phyloP scores from a whole-genome alignment of 2,329 filamentous ascomycete species.

The Scopulariopsis brevicaulis region DNA sequence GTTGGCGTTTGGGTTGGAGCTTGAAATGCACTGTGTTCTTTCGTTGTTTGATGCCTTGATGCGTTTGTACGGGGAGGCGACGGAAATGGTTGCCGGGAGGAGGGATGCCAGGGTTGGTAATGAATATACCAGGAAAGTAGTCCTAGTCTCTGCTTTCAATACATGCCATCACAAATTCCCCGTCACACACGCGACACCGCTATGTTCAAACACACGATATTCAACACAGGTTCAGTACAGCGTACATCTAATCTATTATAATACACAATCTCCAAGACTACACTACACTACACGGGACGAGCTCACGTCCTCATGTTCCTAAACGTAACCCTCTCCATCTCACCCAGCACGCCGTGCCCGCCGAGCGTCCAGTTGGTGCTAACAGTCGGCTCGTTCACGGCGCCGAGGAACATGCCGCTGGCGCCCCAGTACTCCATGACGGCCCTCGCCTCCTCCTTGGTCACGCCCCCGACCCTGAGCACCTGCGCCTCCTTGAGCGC shows the following conservation, averaged over 20 bases:
- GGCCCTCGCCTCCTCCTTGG: constrained; percentile 60
- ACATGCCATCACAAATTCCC: neutral
- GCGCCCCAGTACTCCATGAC: constrained; percentile 91
- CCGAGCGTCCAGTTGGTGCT: constrained; percentile 75
- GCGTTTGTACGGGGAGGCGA: neutral
- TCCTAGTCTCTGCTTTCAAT: neutral
- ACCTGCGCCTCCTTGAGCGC: constrained; percentile 37
- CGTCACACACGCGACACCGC: neutral
- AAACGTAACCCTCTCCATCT: constrained; percentile 62
- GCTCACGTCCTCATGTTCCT: constrained; percentile 33
- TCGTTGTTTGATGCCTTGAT: neutral
- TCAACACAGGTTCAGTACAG: neutral
- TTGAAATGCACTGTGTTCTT: neutral
- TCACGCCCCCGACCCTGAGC: constrained; percentile 54
- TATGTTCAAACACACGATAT: neutral
- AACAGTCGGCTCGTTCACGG: constrained; percentile 60
- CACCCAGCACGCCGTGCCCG: constrained; percentile 71
- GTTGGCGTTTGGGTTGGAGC: neutral
- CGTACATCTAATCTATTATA: neutral
- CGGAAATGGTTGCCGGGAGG: neutral
- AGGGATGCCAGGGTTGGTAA: neutral
- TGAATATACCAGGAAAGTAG: neutral
- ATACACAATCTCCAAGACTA: neutral
- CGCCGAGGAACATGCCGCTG: constrained; percentile 65
- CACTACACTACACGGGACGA: neutral